phyloP scores from a whole-genome alignment of 192 early-diverging fungal genomes.

The Kickxella alabastrina region DNA sequence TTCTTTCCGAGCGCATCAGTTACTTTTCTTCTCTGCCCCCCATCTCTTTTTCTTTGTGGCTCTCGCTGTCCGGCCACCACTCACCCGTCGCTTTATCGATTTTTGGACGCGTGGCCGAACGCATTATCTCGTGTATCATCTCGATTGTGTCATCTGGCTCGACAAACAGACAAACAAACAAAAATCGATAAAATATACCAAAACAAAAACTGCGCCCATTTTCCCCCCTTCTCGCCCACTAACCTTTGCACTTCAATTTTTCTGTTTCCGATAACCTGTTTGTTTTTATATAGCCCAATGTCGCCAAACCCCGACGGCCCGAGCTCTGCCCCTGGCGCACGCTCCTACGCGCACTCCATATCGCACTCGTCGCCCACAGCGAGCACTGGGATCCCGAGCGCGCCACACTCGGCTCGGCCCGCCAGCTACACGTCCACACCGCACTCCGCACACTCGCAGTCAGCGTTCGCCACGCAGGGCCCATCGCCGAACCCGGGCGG shows the following conservation, averaged over 20 bases:
- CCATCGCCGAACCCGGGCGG: conserved; percentile 15
- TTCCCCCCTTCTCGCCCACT: not conserved
- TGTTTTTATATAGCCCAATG: conserved; percentile 47
- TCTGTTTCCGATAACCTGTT: no score
- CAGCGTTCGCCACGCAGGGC: conserved; percentile 10
- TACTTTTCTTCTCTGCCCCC: not conserved
- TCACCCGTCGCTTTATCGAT: no score
- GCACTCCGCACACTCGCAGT: conserved; percentile 34
- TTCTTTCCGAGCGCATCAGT: not conserved
- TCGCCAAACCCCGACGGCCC: conserved; percentile 44
- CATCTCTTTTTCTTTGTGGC: not conserved
- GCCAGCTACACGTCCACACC: conserved; percentile 27
- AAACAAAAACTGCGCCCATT: not conserved
- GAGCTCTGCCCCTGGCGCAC: conserved; percentile 14
- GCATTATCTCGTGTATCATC: no score
- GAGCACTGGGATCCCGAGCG: conserved; percentile 12
- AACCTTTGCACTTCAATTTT: conserved; percentile 1
- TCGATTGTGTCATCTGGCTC: no score
- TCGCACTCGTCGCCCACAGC: conserved; percentile 29
- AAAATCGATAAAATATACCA: not conserved
- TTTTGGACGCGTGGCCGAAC: no score
- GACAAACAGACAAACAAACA: not conserved
- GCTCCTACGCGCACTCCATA: conserved; percentile 34
- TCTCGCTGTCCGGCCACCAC: no score
- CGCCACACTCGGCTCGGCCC: conserved; percentile 34